A percentile compares a stretch with the other conserved stretches of the same genome.
phyloP scores from a whole-genome alignment of 768 basidiomycete species.

The Pisolithus orientalis region DNA sequence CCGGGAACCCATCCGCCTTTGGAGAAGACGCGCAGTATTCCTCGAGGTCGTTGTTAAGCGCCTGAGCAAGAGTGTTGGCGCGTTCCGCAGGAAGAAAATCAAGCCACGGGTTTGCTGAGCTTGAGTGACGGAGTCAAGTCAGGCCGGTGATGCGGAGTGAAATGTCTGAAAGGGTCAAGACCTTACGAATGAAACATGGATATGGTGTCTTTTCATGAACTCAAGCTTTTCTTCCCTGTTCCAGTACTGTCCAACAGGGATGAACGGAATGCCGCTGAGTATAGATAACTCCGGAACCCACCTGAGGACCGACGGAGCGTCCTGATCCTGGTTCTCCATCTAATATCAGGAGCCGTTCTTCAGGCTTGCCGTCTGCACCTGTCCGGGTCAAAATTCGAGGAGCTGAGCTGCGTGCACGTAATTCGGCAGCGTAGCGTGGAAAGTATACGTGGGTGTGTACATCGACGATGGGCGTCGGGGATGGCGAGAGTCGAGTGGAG shows the following conservation, averaged over 20 bases:
- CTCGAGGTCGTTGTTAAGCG: conserved; percentile 75
- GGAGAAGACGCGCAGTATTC: conserved; percentile 70
- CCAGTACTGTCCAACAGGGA: conserved; percentile 50
- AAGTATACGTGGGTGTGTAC: conserved; percentile 85
- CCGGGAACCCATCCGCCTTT: conserved; percentile 19
- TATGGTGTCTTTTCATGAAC: conserved; percentile 83
- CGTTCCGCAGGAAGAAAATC: conserved; percentile 73
- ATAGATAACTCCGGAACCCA: conserved; percentile 14
- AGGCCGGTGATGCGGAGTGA: conserved; percentile 5
- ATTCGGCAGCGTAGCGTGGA: conserved; percentile 66
- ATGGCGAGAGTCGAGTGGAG: conserved; percentile 12
- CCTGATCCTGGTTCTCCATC: conserved; percentile 77
- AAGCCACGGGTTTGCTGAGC: conserved; percentile 88
- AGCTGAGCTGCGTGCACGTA: conserved; percentile 56
- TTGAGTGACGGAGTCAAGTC: conserved; percentile 23
- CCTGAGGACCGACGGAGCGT: conserved; percentile 74
- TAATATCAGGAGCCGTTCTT: conserved; percentile 71
- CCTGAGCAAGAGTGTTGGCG: conserved; percentile 58
- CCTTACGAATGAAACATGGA: conserved; percentile 78
- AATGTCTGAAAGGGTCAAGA: conserved; percentile 19
- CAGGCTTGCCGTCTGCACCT: conserved; percentile 37
- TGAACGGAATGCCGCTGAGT: conserved; percentile 7
- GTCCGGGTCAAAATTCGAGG: conserved; percentile 58
- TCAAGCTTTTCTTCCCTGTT: conserved; percentile 68
- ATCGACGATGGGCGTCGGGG: conserved; percentile 52